These are phyloP conservation scores for Blastobotrys terrestris DNA, from an alignment of 805 yeast species.

Conservation along the genomic window DNA sequence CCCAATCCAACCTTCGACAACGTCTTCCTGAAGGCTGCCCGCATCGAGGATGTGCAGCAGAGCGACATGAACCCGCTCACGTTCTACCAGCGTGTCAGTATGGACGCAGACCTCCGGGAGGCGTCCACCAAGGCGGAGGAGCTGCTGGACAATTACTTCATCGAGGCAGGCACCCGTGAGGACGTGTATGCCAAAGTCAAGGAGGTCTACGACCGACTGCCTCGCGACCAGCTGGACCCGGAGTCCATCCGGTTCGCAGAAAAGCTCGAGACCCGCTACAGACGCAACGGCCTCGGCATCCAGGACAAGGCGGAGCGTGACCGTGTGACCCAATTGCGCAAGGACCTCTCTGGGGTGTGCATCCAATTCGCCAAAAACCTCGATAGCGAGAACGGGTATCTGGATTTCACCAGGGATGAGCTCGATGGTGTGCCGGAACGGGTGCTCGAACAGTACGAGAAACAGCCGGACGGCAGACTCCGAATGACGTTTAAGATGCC, in stretches of 20 bases:
- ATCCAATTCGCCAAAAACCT: conserved; percentile 57
- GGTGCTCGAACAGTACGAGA: conserved; percentile 45
- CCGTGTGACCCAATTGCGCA: conserved; percentile 51
- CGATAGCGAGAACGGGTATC: conserved; percentile 62
- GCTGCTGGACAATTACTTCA: conserved; percentile 46
- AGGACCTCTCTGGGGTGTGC: conserved; percentile 51
- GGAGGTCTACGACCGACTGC: conserved; percentile 38
- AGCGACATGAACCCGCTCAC: conserved; percentile 46
- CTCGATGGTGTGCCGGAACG: conserved; percentile 69
- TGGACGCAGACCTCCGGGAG: conserved; percentile 58
- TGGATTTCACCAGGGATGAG: conserved; percentile 57
- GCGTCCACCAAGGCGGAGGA: conserved; percentile 63
- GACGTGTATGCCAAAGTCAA: conserved; percentile 60
- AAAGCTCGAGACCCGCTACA: conserved; percentile 50
- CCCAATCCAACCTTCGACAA: conserved; percentile 50
- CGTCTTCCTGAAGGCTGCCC: conserved; percentile 48
- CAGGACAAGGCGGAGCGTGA: conserved; percentile 46
- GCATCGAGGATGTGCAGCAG: conserved; percentile 44
- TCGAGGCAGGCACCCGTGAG: conserved; percentile 59
- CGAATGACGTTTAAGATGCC: conserved; percentile 81
- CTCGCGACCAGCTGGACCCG: conserved; percentile 26
- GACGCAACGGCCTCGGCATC: conserved; percentile 64
- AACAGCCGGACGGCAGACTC: conserved; percentile 38
- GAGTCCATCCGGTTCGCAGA: conserved; percentile 50
- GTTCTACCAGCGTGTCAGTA: conserved; percentile 69